A percentile compares a stretch with the other conserved stretches of the same genome.
Conservation (phyloP, 2,329 filamentous ascomycete genomes). For the Talaromyces sp. region DNA sequence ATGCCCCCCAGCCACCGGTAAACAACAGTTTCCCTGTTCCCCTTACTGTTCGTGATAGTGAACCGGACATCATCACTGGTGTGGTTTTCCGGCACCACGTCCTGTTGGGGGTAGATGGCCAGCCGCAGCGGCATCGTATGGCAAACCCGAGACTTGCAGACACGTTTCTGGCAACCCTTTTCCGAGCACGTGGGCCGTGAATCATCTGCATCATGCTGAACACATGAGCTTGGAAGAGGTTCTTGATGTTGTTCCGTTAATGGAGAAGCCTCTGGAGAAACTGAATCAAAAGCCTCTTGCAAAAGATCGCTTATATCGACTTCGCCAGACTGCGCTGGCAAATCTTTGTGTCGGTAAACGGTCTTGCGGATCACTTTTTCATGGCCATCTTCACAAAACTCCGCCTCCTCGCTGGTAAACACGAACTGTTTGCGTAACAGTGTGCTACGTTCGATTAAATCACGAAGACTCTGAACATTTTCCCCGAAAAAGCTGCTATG, state of each 20-base stretch:
- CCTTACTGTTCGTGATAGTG: slow-evolving; percentile 14
- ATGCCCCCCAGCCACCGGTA: slow-evolving; percentile 38
- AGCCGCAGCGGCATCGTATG: slow-evolving; percentile 29
- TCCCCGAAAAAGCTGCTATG: not conserved
- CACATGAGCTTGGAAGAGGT: not conserved
- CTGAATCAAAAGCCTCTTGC: not conserved
- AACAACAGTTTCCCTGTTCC: slow-evolving; percentile 14
- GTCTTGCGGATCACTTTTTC: not conserved
- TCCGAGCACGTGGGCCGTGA: not conserved
- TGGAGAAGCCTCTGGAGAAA: not conserved
- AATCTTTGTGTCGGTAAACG: not conserved
- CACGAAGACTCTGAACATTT: not conserved
- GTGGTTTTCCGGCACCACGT: slow-evolving; percentile 20
- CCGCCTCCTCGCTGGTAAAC: not conserved
- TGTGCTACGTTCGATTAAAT: slow-evolving; percentile 1
- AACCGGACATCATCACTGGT: slow-evolving; percentile 18
- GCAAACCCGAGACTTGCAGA: slow-evolving; percentile 23
- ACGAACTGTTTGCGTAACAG: slow-evolving; percentile 8
- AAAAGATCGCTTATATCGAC: not conserved
- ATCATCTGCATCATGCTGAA: not conserved
- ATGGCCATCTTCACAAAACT: not conserved
- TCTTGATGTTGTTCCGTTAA: not conserved
- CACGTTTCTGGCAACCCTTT: slow-evolving; percentile 6
- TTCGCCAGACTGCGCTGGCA: not conserved
- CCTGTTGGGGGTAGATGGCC: slow-evolving; percentile 15